Evolutionary conservation across 192 early-diverging fungal species (phyloP), one percentile per base, ranked within the genome.

Genomic region (Backusella macrospora): DNA sequence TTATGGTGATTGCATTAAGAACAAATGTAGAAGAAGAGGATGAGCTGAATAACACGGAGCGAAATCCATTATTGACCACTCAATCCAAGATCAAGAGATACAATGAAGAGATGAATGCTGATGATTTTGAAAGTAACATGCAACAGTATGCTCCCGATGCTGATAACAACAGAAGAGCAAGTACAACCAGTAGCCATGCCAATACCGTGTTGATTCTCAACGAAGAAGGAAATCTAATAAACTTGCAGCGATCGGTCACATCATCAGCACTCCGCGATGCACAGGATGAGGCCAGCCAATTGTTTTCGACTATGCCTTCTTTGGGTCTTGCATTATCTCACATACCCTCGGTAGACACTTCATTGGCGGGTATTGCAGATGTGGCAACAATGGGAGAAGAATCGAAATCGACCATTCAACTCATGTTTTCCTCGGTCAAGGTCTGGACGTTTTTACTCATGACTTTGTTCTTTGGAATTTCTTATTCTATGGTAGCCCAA

Each of bases 401-500:
- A 38, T 26, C 45, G 37, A 10, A 43, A 48, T 8, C 45, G 29
- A 18, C 23, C 48, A 66, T 52, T 47, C 62, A 67, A 42, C 39
- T 48, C 65, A 39, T 75, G 64, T 39, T 62, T 67, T 15, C 26
- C 4, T 75, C 64, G 21, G 44, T 64, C 18, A 69, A 42, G 16
- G 73, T 81, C 5, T 71, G 66, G 40, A 81, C 76, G 10, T 78
- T 81, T 46, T 68, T 81, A 43, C 2, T 69, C 9, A 71, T 62
- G 29, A 75, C 77, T 39, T 49, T 81, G 6, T 63, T 81, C 6
- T 72, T 78, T 67, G 80, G 80, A 12, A 68, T 72, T 21, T 68
- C 73, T 0, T 71, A 78, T 49, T 64, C 80, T 5, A 81, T 81
- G 77, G 67, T 77, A 10, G 77, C 77, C 18, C 64, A 77, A 65